These are phyloP conservation scores for Calonectria multiphialidica DNA, from an alignment of 2,329 filamentous ascomycete species.

Conservation along the genomic window DNA sequence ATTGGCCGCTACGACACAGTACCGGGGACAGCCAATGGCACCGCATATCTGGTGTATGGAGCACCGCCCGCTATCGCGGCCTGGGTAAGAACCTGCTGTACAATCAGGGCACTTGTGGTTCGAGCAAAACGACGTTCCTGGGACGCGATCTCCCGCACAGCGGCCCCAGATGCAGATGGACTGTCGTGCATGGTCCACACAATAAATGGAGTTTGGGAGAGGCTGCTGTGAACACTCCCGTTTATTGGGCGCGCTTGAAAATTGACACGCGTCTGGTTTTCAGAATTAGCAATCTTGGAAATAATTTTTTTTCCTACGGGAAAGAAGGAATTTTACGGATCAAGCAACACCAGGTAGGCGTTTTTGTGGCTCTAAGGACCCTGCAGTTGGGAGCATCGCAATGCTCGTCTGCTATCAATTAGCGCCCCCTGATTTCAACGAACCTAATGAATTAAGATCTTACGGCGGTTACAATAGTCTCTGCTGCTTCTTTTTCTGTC, in stretches of 20 bases:
- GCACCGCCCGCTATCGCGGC: slow-evolving; percentile 10
- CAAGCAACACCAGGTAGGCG: slow-evolving; percentile 9
- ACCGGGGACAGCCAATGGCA: slow-evolving; percentile 8
- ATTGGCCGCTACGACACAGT: background rate
- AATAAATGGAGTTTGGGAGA: background rate
- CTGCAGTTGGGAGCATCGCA: background rate
- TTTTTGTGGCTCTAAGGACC: background rate
- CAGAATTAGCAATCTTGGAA: background rate
- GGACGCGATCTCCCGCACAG: background rate
- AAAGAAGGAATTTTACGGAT: background rate
- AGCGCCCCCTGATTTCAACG: background rate
- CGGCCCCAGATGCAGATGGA: background rate
- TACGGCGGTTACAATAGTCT: background rate
- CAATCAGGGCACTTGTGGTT: slow-evolving; percentile 18
- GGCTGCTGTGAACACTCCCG: slow-evolving; percentile 4
- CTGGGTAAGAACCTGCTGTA: background rate
- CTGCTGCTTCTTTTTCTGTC: background rate
- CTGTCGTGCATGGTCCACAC: background rate
- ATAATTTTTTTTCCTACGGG: no score
- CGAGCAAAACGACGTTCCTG: slow-evolving; percentile 8
- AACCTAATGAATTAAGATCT: background rate
- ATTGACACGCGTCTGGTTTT: slow-evolving; percentile 1
- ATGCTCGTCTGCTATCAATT: background rate
- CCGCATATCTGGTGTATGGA: slow-evolving; percentile 31
- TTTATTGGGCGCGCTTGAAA: background rate